These are phyloP conservation scores for Fusarium annulatum DNA, from an alignment of 2,329 filamentous ascomycete species.

Conservation along the genomic window DNA sequence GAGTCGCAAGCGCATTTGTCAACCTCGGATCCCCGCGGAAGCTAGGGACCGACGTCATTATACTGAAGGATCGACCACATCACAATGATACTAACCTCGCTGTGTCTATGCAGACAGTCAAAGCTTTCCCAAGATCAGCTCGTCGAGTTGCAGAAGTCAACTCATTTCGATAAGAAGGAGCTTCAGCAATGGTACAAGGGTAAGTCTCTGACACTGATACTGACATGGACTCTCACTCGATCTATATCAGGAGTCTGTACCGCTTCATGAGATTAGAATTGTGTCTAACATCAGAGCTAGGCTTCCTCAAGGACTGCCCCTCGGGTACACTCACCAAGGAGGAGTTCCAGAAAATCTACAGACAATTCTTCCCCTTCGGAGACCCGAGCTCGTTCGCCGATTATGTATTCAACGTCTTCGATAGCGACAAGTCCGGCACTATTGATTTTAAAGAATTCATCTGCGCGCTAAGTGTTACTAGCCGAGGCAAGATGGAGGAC, in stretches of 20 bases:
- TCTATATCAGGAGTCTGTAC: not conserved
- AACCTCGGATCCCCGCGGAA: conserved; percentile 35
- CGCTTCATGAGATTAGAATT: not conserved
- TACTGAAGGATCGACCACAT: conserved; percentile 12
- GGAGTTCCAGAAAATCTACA: conserved; percentile 99
- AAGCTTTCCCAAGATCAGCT: conserved; percentile 98
- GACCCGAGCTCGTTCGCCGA: conserved; percentile 98
- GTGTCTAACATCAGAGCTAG: conserved; percentile 58
- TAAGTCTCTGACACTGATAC: conserved; percentile 55
- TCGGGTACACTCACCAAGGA: conserved; percentile 97
- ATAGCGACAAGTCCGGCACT: conserved; percentile 94
- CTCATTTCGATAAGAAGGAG: conserved; percentile 99
- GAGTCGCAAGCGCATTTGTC: conserved; percentile 37
- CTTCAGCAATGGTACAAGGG: conserved; percentile 99
- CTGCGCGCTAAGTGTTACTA: conserved; percentile 95
- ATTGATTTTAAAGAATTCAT: conserved; percentile 99
- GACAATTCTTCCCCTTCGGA: conserved; percentile 98
- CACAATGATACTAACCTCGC: conserved; percentile 36
- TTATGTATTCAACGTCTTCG: conserved; percentile 99
- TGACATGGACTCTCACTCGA: not conserved
- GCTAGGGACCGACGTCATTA: conserved; percentile 43
- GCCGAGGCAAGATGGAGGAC: conserved; percentile 98
- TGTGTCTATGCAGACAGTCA: conserved; percentile 76
- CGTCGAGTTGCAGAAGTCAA: conserved; percentile 92
- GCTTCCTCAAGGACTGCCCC: conserved; percentile 98